These are phyloP conservation scores for Torrubiellomyces zombiae DNA, from an alignment of 2,329 filamentous ascomycete species.

Conservation along the genomic window DNA sequence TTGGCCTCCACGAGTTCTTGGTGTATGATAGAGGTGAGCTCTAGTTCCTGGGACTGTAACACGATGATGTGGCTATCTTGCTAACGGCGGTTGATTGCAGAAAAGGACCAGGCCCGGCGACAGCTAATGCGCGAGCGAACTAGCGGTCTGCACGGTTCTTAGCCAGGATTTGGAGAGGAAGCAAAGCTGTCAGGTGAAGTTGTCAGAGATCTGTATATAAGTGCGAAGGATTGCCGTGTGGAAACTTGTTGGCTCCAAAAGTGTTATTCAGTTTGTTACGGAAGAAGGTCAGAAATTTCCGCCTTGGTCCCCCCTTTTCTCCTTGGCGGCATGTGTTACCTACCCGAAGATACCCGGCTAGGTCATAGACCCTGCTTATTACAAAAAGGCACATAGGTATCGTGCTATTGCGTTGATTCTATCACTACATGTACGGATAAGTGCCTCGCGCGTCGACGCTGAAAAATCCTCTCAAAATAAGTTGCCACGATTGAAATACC, in stretches of 20 bases:
- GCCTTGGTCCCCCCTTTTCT: too few species aligned
- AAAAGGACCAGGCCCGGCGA: conserved; percentile 49
- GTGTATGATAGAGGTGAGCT: conserved; percentile 15
- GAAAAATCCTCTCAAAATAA: too few species aligned
- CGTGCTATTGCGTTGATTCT: conserved; percentile 1
- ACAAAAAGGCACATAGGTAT: conserved; percentile 1
- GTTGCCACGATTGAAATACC: too few species aligned
- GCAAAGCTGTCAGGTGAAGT: conserved; percentile 1
- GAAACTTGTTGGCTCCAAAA: too few species aligned
- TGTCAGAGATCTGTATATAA: conserved; percentile 1
- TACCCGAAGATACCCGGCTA: too few species aligned
- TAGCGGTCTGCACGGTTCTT: conserved; percentile 25
- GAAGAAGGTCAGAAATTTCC: too few species aligned
- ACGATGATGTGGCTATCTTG: too few species aligned
- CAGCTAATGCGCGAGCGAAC: conserved; percentile 50
- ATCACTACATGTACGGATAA: conserved; percentile 1
- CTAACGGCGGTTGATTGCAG: conserved; percentile 26
- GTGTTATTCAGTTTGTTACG: too few species aligned
- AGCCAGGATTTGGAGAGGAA: conserved; percentile 1
- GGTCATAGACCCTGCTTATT: too few species aligned
- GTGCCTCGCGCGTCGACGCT: conserved; percentile 1
- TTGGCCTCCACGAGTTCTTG: conserved; percentile 80
- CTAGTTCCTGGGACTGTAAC: background rate
- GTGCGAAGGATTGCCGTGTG: too few species aligned
- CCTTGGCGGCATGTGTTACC: too few species aligned